Percentiles rank a stretch among this genome's conserved stretches.
Conservation (phyloP, 768 basidiomycete species). For the Boletus rufocinnamomeus region DNA sequence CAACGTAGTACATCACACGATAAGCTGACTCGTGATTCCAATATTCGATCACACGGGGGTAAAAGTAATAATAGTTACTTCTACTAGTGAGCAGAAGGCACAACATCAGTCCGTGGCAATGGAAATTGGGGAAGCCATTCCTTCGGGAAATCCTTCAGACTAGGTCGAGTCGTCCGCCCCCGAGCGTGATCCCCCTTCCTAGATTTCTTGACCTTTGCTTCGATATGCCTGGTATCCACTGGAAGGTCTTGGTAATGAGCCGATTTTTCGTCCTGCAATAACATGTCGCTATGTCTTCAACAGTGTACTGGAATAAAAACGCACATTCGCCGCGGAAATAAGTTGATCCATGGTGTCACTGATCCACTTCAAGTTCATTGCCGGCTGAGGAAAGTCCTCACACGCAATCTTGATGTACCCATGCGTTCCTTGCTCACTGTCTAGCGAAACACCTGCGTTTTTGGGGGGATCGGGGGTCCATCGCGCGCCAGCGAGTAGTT, state of each 20-base stretch:
- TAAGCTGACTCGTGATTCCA: conserved; percentile 5
- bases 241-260: conserved; percentile 62
- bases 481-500: conserved; percentile 84
- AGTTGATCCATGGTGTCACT: conserved; percentile 82
- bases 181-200: conserved; percentile 71
- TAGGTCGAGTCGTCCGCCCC: conserved; percentile 57
- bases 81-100: conserved; percentile 14
- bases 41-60: conserved; percentile 1
- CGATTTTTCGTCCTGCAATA: conserved; percentile 38
- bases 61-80: conserved; percentile 5
- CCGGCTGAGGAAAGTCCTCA: conserved; percentile 78
- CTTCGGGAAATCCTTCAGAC: conserved; percentile 78
- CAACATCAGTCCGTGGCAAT: conserved; percentile 5
- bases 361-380: conserved; percentile 94
- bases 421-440: conserved; percentile 50
- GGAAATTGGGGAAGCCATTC: conserved; percentile 69
- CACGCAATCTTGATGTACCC: conserved; percentile 92
- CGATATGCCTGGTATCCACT: conserved; percentile 78
- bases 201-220: conserved; percentile 69
- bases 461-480: conserved; percentile 78
- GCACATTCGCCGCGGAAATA: conserved; percentile 81
- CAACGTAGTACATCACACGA: neutral
- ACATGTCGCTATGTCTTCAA: conserved; percentile 18
- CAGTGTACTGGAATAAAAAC: conserved; percentile 33
- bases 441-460: conserved; percentile 57